Percentiles rank a stretch among this genome's conserved stretches.
phyloP scores from a whole-genome alignment of 73 alveolate species.

The Paramecium octaurelia region DNA sequence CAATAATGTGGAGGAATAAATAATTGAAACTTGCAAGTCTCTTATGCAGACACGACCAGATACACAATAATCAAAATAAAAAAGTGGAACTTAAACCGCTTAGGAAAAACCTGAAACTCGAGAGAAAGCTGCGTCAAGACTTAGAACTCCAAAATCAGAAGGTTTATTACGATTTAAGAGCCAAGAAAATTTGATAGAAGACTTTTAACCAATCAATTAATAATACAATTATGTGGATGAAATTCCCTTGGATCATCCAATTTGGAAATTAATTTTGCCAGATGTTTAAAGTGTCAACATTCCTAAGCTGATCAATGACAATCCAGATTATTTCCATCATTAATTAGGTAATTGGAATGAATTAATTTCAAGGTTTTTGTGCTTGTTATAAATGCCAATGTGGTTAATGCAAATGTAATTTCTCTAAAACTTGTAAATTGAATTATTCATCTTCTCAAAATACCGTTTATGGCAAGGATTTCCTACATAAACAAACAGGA shows the following conservation, averaged over 20 bases:
- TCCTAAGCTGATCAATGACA: conserved; percentile 13
- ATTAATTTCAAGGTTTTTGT: not conserved
- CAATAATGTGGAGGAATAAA: not conserved
- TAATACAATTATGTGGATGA: conserved; percentile 22
- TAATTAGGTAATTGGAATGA: not conserved
- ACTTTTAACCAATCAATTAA: not conserved
- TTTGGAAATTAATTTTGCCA: conserved; percentile 38
- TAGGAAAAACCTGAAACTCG: not conserved
- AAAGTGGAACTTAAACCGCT: not conserved
- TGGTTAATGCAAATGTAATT: conserved; percentile 40
- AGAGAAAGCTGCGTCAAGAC: not conserved
- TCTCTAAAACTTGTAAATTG: conserved; percentile 3
- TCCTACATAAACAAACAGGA: not conserved
- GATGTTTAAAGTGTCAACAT: not conserved
- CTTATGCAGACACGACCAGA: not conserved
- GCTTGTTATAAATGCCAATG: conserved; percentile 49
- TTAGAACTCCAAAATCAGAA: conserved; percentile 41
- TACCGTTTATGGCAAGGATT: conserved; percentile 20
- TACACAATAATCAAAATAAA: conserved; percentile 4
- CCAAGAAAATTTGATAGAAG: not conserved
- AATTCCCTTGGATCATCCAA: conserved; percentile 45
- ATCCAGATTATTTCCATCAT: conserved; percentile 44
- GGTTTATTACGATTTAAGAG: not conserved
- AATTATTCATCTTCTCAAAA: not conserved
- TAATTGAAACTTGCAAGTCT: conserved; percentile 7